A percentile compares a stretch with the other conserved stretches of the same genome.
Conservation (phyloP, 352 stramenopile genomes). For the Aphanomyces cochlioides region DNA sequence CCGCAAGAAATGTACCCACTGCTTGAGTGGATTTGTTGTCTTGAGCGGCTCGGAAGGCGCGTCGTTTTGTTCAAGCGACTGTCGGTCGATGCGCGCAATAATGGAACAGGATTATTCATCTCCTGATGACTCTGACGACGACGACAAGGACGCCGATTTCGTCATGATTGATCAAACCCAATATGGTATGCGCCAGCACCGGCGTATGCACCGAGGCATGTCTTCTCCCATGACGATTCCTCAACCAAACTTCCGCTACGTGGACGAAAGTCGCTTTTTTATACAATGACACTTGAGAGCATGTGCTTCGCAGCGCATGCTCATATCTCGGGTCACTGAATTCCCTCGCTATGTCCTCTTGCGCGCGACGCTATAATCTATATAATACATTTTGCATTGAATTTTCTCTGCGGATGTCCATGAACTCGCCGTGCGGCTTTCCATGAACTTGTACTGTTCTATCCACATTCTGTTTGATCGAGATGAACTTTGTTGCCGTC, state of each 20-base stretch:
- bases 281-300: conserved; percentile 4
- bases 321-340: conserved; percentile 1
- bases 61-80: conserved; percentile 14
- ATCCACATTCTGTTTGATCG: no score
- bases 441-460: no score
- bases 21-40: conserved; percentile 6
- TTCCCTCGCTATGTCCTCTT: no score
- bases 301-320: conserved; percentile 16
- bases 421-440: no score
- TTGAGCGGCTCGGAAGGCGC: conserved; percentile 5
- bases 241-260: background rate
- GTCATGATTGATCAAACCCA: conserved; percentile 14
- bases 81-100: conserved; percentile 1
- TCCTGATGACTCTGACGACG: conserved; percentile 8
- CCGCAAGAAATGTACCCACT: conserved; percentile 12
- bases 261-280: background rate
- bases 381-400: no score
- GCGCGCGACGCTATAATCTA: no score
- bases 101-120: background rate
- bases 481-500: no score
- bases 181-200: conserved; percentile 8
- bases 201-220: background rate
- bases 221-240: conserved; percentile 14
- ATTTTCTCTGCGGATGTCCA: no score
- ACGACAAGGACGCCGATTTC: background rate